phyloP scores from a whole-genome alignment of 495 filamentous ascomycete genomes.

The Ascodesmis nigricans region DNA sequence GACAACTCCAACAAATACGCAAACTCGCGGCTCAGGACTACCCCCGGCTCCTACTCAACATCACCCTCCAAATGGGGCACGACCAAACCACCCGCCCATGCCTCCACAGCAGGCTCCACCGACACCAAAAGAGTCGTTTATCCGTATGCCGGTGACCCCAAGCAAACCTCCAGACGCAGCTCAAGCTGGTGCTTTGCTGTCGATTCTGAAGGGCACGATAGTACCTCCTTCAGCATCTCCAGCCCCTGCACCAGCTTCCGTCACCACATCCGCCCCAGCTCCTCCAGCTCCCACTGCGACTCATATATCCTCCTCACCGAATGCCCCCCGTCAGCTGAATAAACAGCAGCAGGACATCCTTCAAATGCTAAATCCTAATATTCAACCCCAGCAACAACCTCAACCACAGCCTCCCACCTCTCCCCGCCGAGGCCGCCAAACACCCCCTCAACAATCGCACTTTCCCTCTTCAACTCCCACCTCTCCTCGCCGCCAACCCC shows the following conservation, averaged over 20 bases:
- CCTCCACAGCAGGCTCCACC: slow-evolving; percentile 2
- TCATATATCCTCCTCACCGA: neutral
- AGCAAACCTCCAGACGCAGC: slow-evolving; percentile 9
- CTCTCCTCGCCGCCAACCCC: too few relatives aligned
- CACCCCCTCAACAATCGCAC: neutral
- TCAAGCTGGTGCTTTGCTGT: slow-evolving; percentile 15
- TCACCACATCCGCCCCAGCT: slow-evolving; percentile 1
- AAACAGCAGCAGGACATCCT: too few relatives aligned
- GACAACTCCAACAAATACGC: too few relatives aligned
- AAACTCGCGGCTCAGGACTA: too few relatives aligned
- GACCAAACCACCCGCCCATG: neutral
- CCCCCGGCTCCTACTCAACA: neutral
- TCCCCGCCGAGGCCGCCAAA: too few relatives aligned
- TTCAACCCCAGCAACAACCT: too few relatives aligned
- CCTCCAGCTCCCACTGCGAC: slow-evolving; percentile 1
- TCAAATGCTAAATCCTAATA: too few relatives aligned
- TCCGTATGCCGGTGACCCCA: slow-evolving; percentile 1
- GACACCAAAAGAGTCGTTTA: slow-evolving; percentile 7
- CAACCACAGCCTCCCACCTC: too few relatives aligned
- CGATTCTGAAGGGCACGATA: slow-evolving; percentile 15
- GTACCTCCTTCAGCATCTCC: neutral
- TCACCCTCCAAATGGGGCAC: neutral
- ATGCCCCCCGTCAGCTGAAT: too few relatives aligned
- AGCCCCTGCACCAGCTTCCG: slow-evolving; percentile 2
- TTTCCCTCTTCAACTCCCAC: neutral